Conservation (phyloP, 768 basidiomycete genomes). For the Psilocybe azurescens region DNA sequence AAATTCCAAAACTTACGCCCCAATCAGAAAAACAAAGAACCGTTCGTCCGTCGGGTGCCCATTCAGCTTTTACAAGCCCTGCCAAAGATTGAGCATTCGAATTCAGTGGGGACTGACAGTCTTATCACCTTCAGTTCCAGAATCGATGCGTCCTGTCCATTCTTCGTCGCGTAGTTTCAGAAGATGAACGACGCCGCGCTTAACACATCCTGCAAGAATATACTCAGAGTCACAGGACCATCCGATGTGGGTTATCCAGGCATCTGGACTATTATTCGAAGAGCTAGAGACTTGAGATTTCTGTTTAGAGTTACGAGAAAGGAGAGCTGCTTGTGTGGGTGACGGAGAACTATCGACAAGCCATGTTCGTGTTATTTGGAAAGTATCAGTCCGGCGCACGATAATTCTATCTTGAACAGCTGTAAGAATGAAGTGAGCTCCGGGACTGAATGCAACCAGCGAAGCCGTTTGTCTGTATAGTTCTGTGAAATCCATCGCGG, state of each 20-base stretch:
- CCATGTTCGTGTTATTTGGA: conserved; percentile 86
- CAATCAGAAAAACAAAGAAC: conserved; percentile 92
- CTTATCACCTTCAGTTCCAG: conserved; percentile 70
- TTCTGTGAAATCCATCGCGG: conserved; percentile 85
- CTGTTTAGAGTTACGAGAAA: conserved; percentile 38
- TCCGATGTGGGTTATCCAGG: conserved; percentile 72
- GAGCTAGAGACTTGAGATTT: conserved; percentile 27
- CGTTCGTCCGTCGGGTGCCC: conserved; percentile 86
- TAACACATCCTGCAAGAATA: conserved; percentile 81
- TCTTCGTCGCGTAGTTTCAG: conserved; percentile 81
- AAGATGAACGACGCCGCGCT: conserved; percentile 71
- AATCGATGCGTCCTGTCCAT: conserved; percentile 79
- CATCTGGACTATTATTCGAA: conserved; percentile 31
- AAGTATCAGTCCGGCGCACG: conserved; percentile 82
- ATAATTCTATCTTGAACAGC: conserved; percentile 81
- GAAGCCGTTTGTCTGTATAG: conserved; percentile 75
- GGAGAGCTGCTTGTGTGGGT: conserved; percentile 49
- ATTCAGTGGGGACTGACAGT: conserved; percentile 2
- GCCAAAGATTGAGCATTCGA: conserved; percentile 13
- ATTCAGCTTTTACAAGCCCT: conserved; percentile 86
- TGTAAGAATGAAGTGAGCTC: conserved; percentile 85
- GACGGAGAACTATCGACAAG: conserved; percentile 61
- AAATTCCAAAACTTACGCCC: conserved; percentile 69
- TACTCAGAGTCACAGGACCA: conserved; percentile 94
- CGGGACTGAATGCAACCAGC: conserved; percentile 83